Conservation (phyloP, 768 basidiomycete species). For the Myochromella boudieri region DNA sequence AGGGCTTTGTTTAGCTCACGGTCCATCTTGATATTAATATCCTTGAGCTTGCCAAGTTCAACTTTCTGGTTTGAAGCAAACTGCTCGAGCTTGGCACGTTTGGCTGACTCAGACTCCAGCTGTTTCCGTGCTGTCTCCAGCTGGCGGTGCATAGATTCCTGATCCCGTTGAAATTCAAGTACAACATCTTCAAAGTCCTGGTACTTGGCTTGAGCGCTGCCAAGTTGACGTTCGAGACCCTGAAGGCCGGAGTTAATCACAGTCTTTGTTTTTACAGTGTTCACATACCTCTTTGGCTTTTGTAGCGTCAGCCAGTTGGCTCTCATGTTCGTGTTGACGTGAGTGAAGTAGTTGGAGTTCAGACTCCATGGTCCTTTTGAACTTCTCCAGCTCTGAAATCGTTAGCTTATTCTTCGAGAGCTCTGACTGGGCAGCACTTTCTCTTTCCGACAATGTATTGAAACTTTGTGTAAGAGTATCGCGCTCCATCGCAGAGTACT, state of each 20-base stretch:
- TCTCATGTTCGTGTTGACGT: slow-evolving; percentile 67
- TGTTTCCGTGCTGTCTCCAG: slow-evolving; percentile 70
- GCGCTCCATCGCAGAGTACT: slow-evolving; percentile 61
- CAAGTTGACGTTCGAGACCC: slow-evolving; percentile 79
- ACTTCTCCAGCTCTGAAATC: slow-evolving; percentile 63
- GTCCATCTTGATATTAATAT: slow-evolving; percentile 70
- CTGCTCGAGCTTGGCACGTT: slow-evolving; percentile 76
- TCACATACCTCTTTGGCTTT: slow-evolving; percentile 73
- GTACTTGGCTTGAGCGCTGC: slow-evolving; percentile 68
- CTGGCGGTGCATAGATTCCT: slow-evolving; percentile 70
- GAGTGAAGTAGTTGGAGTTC: slow-evolving; percentile 71
- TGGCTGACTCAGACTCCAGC: slow-evolving; percentile 70
- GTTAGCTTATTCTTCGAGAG: slow-evolving; percentile 47
- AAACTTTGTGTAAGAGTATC: slow-evolving; percentile 59
- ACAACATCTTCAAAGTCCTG: slow-evolving; percentile 88
- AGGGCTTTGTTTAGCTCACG: slow-evolving; percentile 78
- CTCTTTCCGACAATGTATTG: slow-evolving; percentile 60
- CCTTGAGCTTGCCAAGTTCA: slow-evolving; percentile 68
- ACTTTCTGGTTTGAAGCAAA: slow-evolving; percentile 57
- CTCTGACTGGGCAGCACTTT: slow-evolving; percentile 51
- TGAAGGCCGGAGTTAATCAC: slow-evolving; percentile 29
- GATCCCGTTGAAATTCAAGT: slow-evolving; percentile 81
- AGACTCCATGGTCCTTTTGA: slow-evolving; percentile 65
- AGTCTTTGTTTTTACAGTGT: neutral
- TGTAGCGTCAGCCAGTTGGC: slow-evolving; percentile 56